phyloP scores from a whole-genome alignment of 805 yeast genomes.

The Candida namnaoensis region DNA sequence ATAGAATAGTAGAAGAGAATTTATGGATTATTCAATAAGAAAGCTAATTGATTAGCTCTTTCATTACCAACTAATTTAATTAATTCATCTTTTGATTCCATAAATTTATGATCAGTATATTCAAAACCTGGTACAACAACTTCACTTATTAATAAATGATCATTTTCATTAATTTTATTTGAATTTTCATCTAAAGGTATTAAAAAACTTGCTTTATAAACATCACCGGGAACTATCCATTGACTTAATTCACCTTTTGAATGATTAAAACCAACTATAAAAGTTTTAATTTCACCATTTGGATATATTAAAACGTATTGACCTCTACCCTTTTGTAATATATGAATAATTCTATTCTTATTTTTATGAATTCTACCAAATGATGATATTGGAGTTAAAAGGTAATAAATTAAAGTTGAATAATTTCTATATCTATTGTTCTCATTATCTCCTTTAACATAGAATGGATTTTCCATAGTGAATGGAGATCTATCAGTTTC shows the following conservation, averaged over 20 bases:
- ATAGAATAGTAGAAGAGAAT: no score
- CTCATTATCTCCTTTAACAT: constrained; percentile 1
- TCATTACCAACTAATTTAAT: constrained; percentile 26
- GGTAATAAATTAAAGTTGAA: constrained; percentile 44
- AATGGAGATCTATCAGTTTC: constrained; percentile 48
- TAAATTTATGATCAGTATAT: constrained; percentile 40
- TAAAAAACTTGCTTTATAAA: constrained; percentile 46
- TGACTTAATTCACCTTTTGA: constrained; percentile 41
- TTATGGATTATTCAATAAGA: no score
- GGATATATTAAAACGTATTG: constrained; percentile 46
- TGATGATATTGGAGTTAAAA: constrained; percentile 41
- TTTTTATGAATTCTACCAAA: constrained; percentile 43
- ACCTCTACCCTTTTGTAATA: constrained; percentile 47
- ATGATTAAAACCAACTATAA: constrained; percentile 43
- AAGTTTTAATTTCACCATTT: constrained; percentile 37
- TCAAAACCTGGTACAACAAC: constrained; percentile 59
- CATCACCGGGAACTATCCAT: constrained; percentile 59
- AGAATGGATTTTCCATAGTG: constrained; percentile 29
- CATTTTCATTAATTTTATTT: constrained; percentile 25
- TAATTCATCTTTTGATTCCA: constrained; percentile 25
- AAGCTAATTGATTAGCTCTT: constrained; percentile 24
- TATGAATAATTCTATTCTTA: constrained; percentile 44
- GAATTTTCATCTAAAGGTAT: constrained; percentile 23
- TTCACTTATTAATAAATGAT: constrained; percentile 40
- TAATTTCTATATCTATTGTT: constrained; percentile 23